Base-by-base conservation (phyloP, 495 filamentous ascomycete species). In the Penicillium silybi region DNA sequence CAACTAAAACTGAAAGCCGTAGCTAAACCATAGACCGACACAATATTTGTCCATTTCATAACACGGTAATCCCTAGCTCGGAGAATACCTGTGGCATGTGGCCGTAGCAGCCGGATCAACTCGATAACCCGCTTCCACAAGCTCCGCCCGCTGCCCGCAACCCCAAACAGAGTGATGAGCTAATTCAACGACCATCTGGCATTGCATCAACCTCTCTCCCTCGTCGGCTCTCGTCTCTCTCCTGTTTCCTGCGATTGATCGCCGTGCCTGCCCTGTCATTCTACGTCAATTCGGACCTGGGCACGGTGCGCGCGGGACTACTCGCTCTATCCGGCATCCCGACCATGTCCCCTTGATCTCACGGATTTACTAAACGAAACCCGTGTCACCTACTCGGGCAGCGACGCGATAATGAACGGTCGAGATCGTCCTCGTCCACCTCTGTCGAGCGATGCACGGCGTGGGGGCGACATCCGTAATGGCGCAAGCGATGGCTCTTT, bases 271-370 rank as follows among this genome's bases (percentile, higher is more conserved):
- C 25, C 6, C 48, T 20, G 23, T 34, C 9, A 23, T 15, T 44
- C 22, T n/a, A 40, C 46, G 7, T 41, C 44, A 58, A 49, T 53
- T 50, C 43, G 8, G 37, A 41, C 42, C 25, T 48, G 13, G 29
- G 49, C 46, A 51, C 49, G 44, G 51, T 48, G 53, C 61, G 53
- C 54, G 45, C 39, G 49, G 44, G 35, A 47, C 39, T 46, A 42
- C 29, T 48, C 49, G 50, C 54, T 51, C 44, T 53, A 27, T 41
- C 51, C 61, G 52, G 46, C 45, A 32, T 54, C 57, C 59, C 64
- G 66, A 71, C 56, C 53, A 74, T 74, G 71, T 69, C 56, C 66
- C 64, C 61, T 62, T 70, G 63, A 65, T 63, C 54, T 59, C 48
- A 41, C 37, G 43, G 37, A 60, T 54, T 50, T 54, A 59, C 61